phyloP scores from a whole-genome alignment of 2,329 filamentous ascomycete species.

The Aspergillus sp. region DNA sequence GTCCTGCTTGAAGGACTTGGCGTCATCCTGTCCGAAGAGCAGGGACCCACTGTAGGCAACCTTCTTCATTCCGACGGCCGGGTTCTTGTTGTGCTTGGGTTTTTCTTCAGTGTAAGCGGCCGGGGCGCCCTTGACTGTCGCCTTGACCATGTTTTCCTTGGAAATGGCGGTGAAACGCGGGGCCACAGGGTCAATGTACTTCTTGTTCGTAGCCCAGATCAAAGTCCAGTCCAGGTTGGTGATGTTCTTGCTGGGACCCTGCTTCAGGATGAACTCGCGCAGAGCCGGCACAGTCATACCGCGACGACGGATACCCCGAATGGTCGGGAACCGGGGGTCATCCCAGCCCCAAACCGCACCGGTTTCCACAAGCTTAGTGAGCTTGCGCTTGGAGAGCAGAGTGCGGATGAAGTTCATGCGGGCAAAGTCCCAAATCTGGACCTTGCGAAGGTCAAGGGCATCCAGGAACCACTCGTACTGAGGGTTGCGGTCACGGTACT shows the following conservation, averaged over 20 bases:
- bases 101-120: slow-evolving; percentile 68
- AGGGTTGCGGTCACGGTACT: slow-evolving; percentile 54
- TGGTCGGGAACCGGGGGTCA: slow-evolving; percentile 52
- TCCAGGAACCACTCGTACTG: slow-evolving; percentile 54
- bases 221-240: slow-evolving; percentile 51
- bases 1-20: slow-evolving; percentile 72
- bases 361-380: slow-evolving; percentile 50
- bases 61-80: slow-evolving; percentile 79
- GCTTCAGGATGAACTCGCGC: slow-evolving; percentile 51
- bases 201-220: slow-evolving; percentile 66
- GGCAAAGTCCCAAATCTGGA: slow-evolving; percentile 53
- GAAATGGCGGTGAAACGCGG: slow-evolving; percentile 72
- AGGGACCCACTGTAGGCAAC: slow-evolving; percentile 74
- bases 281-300: slow-evolving; percentile 50
- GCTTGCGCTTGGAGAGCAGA: slow-evolving; percentile 51
- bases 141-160: slow-evolving; percentile 69
- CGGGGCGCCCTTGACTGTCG: slow-evolving; percentile 65
- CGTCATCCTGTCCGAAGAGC: slow-evolving; percentile 83
- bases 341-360: slow-evolving; percentile 53
- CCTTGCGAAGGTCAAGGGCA: slow-evolving; percentile 44
- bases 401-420: slow-evolving; percentile 54
- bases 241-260: slow-evolving; percentile 50
- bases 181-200: slow-evolving; percentile 75
- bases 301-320: slow-evolving; percentile 49
- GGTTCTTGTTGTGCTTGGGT: slow-evolving; percentile 87